These are phyloP conservation scores for Fagus sylvatica DNA, from an alignment of 306 rosid species.

Conservation along the genomic window DNA sequence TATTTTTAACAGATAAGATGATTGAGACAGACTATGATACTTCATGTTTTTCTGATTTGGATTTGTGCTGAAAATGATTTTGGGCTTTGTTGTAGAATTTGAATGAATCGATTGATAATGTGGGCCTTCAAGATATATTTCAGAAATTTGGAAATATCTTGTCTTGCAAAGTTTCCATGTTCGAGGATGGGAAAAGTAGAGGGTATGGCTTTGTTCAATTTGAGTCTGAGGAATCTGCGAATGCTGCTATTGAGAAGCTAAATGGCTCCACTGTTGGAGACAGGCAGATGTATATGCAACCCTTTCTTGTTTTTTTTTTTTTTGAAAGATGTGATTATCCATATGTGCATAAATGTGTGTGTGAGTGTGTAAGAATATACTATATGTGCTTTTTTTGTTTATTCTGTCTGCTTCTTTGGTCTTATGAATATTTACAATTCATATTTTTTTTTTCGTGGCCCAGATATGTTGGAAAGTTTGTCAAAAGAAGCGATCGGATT, in stretches of 20 bases:
- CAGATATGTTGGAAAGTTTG: constrained; percentile 80
- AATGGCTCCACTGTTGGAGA: constrained; percentile 60
- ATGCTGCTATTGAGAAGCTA: constrained; percentile 66
- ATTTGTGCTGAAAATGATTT: constrained; percentile 15
- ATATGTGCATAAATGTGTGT: constrained; percentile 8
- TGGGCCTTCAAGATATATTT: constrained; percentile 61
- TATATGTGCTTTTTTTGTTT: constrained; percentile 6
- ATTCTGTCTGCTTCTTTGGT: constrained; percentile 9
- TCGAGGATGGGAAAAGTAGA: constrained; percentile 82
- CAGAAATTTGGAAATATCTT: constrained; percentile 58
- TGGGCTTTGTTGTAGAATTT: constrained; percentile 54
- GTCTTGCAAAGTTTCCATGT: constrained; percentile 76
- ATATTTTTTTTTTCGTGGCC: constrained; percentile 17
- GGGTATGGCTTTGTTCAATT: constrained; percentile 94
- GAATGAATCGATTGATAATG: constrained; percentile 50
- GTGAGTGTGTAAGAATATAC: neutral
- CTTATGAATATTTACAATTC: constrained; percentile 2
- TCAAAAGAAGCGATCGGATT: constrained; percentile 63
- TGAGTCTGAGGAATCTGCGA: constrained; percentile 74
- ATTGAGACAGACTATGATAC: constrained; percentile 6
- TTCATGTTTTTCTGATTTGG: constrained; percentile 9
- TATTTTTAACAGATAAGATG: neutral
- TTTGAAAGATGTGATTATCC: neutral
- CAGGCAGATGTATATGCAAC: constrained; percentile 63
- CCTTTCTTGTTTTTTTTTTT: constrained; percentile 12